Conservation (phyloP, 2,329 filamentous ascomycete genomes). For the Colletotrichum sp. region DNA sequence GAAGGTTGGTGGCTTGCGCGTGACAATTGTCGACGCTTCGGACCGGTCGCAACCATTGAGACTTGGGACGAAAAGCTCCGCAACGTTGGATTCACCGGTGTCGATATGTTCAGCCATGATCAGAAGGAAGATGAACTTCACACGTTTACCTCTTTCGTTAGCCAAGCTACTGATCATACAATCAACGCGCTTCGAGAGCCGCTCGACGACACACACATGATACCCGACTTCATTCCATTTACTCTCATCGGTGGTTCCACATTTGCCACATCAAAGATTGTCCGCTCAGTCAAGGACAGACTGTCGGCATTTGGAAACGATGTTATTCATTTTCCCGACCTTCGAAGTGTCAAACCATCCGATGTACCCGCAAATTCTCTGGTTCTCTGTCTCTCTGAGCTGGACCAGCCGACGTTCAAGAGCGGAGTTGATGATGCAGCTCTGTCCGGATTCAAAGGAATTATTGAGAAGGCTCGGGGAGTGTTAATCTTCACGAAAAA, state of each 20-base stretch:
- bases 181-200: not conserved
- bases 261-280: not conserved
- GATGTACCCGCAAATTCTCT: not conserved
- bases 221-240: not conserved
- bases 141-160: not conserved
- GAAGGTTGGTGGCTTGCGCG: constrained; percentile 2
- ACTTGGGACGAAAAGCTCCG: not conserved
- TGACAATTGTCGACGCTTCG: not conserved
- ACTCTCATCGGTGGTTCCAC: not conserved
- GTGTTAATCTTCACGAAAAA: not conserved
- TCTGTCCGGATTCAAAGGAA: not conserved
- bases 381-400: not conserved
- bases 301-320: not conserved
- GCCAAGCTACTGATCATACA: not conserved
- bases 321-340: not conserved
- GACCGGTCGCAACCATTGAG: not conserved
- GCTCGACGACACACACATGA: not conserved
- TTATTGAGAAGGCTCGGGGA: not conserved
- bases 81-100: not conserved
- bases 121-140: not conserved
- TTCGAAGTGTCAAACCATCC: not conserved
- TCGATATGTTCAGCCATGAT: not conserved
- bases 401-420: not conserved
- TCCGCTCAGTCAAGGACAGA: not conserved
- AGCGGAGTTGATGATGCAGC: not conserved